phyloP scores from a whole-genome alignment of 78 protist species.

The Planoprotostelium fungivorum region DNA sequence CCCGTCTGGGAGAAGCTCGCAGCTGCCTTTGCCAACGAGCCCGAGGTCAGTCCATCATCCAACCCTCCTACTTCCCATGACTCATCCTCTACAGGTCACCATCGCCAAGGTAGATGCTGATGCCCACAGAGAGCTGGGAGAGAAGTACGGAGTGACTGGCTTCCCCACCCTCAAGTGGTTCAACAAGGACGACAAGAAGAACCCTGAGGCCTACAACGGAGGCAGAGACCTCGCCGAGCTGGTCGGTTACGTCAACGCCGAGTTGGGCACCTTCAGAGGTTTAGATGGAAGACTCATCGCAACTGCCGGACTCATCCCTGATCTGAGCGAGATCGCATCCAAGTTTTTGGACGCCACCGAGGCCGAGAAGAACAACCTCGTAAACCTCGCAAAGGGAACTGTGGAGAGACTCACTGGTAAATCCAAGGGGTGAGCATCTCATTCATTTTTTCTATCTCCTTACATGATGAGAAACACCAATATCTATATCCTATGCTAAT shows the following conservation, averaged over 20 bases:
- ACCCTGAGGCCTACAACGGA: conserved; percentile 56
- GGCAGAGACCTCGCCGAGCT: conserved; percentile 60
- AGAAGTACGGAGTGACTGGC: conserved; percentile 73
- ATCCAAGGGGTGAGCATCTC: neutral
- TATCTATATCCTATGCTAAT: neutral
- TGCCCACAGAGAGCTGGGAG: conserved; percentile 59
- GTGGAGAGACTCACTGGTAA: conserved; percentile 12
- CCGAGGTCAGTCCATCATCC: neutral
- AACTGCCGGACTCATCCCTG: conserved; percentile 62
- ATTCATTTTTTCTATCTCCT: neutral
- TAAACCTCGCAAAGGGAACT: conserved; percentile 23
- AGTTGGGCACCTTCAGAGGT: conserved; percentile 34
- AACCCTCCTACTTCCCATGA: no score
- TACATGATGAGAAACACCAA: neutral
- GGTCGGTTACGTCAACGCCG: conserved; percentile 59
- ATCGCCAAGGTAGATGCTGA: conserved; percentile 76
- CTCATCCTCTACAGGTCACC: no score
- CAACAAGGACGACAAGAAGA: conserved; percentile 64
- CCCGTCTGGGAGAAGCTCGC: conserved; percentile 75
- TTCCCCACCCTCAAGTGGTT: conserved; percentile 91
- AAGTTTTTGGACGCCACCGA: conserved; percentile 45
- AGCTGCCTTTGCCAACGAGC: conserved; percentile 38
- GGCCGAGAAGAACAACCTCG: conserved; percentile 18
- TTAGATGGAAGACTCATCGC: conserved; percentile 41
- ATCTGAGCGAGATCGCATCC: conserved; percentile 47